phyloP scores from a whole-genome alignment of 2,329 filamentous ascomycete species.

The Fusarium sp. region DNA sequence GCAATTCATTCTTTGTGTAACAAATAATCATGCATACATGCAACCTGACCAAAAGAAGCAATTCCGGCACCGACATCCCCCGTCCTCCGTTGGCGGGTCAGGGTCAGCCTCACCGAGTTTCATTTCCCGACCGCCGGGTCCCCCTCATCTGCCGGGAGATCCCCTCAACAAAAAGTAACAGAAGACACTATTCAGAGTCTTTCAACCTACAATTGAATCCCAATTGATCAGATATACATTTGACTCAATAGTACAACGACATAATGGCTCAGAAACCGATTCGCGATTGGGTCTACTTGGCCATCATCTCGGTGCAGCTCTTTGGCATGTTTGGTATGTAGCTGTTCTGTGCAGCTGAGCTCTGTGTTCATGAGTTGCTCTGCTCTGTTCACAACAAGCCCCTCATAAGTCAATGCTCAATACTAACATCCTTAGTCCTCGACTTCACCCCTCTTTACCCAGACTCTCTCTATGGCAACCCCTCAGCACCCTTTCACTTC shows the following conservation, averaged over 20 bases:
- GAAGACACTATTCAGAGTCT: not conserved
- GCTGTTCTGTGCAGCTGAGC: not conserved
- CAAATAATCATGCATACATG: not conserved
- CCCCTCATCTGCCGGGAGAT: not conserved
- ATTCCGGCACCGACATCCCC: conserved; percentile 7
- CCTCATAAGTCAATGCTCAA: not conserved
- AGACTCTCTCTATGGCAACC: conserved; percentile 54
- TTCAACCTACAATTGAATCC: not conserved
- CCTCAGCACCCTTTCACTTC: conserved; percentile 60
- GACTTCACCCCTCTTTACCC: conserved; percentile 68
- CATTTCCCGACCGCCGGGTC: conserved; percentile 25
- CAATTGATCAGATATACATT: not conserved
- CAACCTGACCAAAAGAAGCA: not conserved
- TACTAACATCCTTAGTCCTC: conserved; percentile 55
- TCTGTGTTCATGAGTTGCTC: not conserved
- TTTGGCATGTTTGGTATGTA: conserved; percentile 53
- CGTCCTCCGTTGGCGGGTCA: conserved; percentile 21
- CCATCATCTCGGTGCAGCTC: conserved; percentile 49
- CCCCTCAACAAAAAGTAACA: not conserved
- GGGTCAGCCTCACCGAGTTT: conserved; percentile 7
- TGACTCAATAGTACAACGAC: not conserved
- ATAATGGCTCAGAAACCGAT: conserved; percentile 43
- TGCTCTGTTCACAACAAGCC: not conserved
- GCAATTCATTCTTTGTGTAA: not conserved
- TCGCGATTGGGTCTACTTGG: conserved; percentile 53